These are phyloP conservation scores for Phylloporus rhodoxanthus DNA, from an alignment of 768 basidiomycete genomes.

Conservation along the genomic window DNA sequence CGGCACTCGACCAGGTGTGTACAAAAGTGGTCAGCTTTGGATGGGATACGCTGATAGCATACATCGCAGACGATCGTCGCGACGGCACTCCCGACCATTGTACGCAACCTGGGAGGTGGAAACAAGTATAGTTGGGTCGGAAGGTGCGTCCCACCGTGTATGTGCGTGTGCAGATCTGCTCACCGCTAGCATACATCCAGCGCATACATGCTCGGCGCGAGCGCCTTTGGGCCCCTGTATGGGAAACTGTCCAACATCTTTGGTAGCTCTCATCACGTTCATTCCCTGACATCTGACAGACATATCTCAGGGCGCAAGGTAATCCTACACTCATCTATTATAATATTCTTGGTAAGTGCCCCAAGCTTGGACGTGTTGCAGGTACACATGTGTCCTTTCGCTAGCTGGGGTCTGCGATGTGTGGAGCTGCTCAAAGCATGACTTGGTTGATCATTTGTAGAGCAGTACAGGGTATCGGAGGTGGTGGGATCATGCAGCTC, in stretches of 20 bases:
- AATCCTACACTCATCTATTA: constrained; percentile 59
- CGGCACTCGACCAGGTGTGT: constrained; percentile 56
- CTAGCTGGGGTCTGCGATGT: constrained; percentile 71
- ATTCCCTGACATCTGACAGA: neutral
- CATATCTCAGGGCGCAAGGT: constrained; percentile 53
- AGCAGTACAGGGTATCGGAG: constrained; percentile 78
- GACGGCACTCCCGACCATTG: constrained; percentile 73
- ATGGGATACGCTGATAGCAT: neutral
- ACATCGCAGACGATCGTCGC: constrained; percentile 57
- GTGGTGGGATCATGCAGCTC: constrained; percentile 70
- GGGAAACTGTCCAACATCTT: constrained; percentile 68
- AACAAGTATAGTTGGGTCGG: constrained; percentile 69
- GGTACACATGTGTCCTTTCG: neutral
- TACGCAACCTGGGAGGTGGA: constrained; percentile 57
- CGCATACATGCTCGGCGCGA: constrained; percentile 68
- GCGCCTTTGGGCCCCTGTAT: constrained; percentile 64
- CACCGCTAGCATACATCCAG: constrained; percentile 31
- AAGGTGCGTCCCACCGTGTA: constrained; percentile 36
- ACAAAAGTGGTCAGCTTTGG: neutral
- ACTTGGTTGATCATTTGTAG: constrained; percentile 69
- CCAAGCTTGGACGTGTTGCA: neutral
- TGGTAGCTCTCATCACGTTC: no score
- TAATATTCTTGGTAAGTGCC: constrained; percentile 56
- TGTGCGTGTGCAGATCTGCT: neutral
- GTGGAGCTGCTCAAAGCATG: constrained; percentile 74